These are phyloP conservation scores for Heterobasidion parviporum DNA, from an alignment of 1,284 basidiomycete species.

Conservation along the genomic window DNA sequence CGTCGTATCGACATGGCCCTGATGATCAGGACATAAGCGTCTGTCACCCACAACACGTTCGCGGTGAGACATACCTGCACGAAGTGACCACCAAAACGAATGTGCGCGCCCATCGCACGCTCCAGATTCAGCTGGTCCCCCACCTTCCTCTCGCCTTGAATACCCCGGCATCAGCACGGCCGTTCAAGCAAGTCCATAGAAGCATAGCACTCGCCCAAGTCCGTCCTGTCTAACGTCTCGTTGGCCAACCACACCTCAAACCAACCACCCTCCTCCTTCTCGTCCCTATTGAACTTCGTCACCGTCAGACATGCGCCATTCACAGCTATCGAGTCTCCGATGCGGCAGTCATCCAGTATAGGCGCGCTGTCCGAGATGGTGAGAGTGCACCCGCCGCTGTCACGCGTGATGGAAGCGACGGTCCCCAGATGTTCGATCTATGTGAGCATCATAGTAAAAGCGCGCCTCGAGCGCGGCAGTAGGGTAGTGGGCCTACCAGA, in stretches of 20 bases:
- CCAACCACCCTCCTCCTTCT: constrained; percentile 46
- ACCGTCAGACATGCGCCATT: constrained; percentile 87
- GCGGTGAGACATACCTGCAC: constrained; percentile 65
- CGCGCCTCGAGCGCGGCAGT: neutral
- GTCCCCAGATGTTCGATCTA: constrained; percentile 80
- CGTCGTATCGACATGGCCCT: constrained; percentile 93
- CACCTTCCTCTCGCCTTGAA: constrained; percentile 64
- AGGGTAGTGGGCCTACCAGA: constrained; percentile 37
- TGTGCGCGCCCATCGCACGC: constrained; percentile 89
- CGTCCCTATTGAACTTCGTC: constrained; percentile 64
- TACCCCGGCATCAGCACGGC: neutral
- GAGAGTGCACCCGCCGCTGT: constrained; percentile 75
- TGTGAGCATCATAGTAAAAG: neutral
- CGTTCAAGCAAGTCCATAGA: neutral
- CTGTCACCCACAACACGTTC: no score
- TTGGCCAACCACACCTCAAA: constrained; percentile 96
- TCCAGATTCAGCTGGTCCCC: constrained; percentile 90
- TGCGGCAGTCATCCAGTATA: constrained; percentile 85
- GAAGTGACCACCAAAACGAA: constrained; percentile 94
- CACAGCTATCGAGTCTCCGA: constrained; percentile 91
- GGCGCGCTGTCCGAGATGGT: constrained; percentile 68
- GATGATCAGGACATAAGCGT: neutral
- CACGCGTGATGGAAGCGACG: constrained; percentile 53
- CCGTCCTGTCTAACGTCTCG: constrained; percentile 88
- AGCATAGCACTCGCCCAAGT: constrained; percentile 59